Evolutionary conservation across 129 eudicot genomes (phyloP), one percentile per base, ranked within the genome.

Genomic region (Chrysanthemum seticuspe): DNA sequence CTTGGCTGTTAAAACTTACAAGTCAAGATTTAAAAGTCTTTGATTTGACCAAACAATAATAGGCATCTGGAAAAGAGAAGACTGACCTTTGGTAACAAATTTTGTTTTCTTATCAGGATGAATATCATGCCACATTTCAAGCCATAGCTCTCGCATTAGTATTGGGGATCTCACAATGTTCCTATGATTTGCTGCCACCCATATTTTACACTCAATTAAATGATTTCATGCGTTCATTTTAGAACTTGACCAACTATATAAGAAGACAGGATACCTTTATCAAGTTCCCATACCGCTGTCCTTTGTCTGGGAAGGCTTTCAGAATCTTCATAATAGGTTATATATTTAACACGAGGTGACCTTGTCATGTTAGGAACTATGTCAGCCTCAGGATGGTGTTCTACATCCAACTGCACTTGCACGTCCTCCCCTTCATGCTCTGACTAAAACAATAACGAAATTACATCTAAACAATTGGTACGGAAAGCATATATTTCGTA

Each of bases 91-190:
- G 14, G 96, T 89, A 68, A 92, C 98, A 83, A 92, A 92, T 34
- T 92, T 85, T 27, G 88, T 78, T 75, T 77, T 85, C 78, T 86
- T 91, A 75, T 89, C 87, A 0, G 98, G 97, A 81, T 93, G 98
- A 76, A 80, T 89, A 80, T 93, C 98, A 81, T 93, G 96, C 97
- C 98, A 93, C 90, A 89, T 87, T 86, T 93, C 98, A 65, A 93
- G 98, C 98, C 98, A 89, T 66, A 93, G 80, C 80, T 93, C 98
- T 77, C 98, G 87, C 96, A 93, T 93, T n/a, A 93, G 81, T 65
- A 79, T 88, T 75, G 98, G 84, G 65, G 92, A 83, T 65, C 95
- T 87, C 61, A 93, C 96, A 56, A 93, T 93, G 76, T 93, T 89
- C 85, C 98, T 84, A 80, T 93, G 98, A 62, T 84, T 93, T 71